Percentiles rank a stretch among this genome's conserved stretches.
phyloP scores from a whole-genome alignment of 768 basidiomycete species.

The Pleurotus platypus region DNA sequence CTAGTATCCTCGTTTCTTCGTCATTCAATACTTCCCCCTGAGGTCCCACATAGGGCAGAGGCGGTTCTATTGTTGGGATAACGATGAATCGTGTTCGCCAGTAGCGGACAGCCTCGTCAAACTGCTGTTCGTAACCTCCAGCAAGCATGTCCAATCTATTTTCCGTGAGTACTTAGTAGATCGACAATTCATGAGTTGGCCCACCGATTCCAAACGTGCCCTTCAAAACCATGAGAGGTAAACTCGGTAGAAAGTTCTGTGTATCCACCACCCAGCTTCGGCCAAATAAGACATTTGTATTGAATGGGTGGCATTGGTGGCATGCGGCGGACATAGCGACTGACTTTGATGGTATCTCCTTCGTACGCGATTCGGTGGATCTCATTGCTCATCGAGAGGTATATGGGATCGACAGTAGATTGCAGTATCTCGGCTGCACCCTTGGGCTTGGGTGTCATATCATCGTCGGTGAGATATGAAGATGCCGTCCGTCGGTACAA shows the following conservation, averaged over 20 bases:
- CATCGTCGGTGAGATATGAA: conserved; percentile 54
- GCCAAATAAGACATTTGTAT: conserved; percentile 94
- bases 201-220: conserved; percentile 85
- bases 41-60: conserved; percentile 44
- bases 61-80: conserved; percentile 75
- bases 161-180: neutral
- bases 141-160: conserved; percentile 80
- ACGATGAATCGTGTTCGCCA: conserved; percentile 95
- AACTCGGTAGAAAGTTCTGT: conserved; percentile 76
- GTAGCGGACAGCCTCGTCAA: conserved; percentile 81
- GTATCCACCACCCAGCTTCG: conserved; percentile 84
- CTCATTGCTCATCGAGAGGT: conserved; percentile 92
- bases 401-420: conserved; percentile 69
- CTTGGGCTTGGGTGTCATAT: conserved; percentile 47
- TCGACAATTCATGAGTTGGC: conserved; percentile 9
- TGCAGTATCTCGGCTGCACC: conserved; percentile 67
- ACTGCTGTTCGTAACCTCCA: conserved; percentile 76
- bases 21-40: conserved; percentile 76
- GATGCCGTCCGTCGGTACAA: neutral
- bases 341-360: conserved; percentile 86
- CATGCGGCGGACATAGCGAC: conserved; percentile 78
- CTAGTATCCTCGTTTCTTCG: conserved; percentile 80
- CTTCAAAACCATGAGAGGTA: conserved; percentile 72
- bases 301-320: conserved; percentile 57
- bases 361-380: conserved; percentile 91